Evolutionary conservation across 176 grass and related monocot genomes (phyloP).

Genomic region (Paspalum notatum): DNA sequence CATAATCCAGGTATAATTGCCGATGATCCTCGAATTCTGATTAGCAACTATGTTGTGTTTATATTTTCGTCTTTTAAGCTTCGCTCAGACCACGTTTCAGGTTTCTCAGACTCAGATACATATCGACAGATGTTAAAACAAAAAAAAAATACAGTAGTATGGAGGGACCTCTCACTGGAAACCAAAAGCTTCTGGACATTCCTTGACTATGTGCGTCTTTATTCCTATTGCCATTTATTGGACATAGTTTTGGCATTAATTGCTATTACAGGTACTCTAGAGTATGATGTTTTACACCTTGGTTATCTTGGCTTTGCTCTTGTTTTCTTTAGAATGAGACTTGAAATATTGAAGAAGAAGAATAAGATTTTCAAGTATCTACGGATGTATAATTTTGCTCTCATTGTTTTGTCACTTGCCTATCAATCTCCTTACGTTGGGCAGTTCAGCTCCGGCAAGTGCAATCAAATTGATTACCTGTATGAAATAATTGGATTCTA

Average conservation of each 20-base stretch:
- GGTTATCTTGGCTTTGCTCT: constrained; percentile 97
- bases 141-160: constrained; percentile 82
- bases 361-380: constrained; percentile 95
- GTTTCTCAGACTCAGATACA: constrained; percentile 90
- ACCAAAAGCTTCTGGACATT: constrained; percentile 99
- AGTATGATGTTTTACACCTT: constrained; percentile 97
- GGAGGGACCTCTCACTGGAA: constrained; percentile 98
- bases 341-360: constrained; percentile 97
- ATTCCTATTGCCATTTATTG: constrained; percentile 93
- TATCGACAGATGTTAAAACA: constrained; percentile 77
- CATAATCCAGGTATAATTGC: constrained; percentile 72
- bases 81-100: constrained; percentile 72
- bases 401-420: constrained; percentile 93
- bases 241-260: constrained; percentile 97
- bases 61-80: constrained; percentile 94
- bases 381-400: constrained; percentile 92
- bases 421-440: constrained; percentile 99
- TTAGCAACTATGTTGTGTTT: constrained; percentile 95
- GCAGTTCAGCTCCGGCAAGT: constrained; percentile 89
- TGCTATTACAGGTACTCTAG: constrained; percentile 95
- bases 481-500: constrained; percentile 97
- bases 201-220: constrained; percentile 90
- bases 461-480: constrained; percentile 84
- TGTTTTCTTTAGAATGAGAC: constrained; percentile 97
- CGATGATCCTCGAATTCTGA: constrained; percentile 90